phyloP scores from a whole-genome alignment of 805 yeast genomes.

The Saccharomycopsis javanensis region DNA sequence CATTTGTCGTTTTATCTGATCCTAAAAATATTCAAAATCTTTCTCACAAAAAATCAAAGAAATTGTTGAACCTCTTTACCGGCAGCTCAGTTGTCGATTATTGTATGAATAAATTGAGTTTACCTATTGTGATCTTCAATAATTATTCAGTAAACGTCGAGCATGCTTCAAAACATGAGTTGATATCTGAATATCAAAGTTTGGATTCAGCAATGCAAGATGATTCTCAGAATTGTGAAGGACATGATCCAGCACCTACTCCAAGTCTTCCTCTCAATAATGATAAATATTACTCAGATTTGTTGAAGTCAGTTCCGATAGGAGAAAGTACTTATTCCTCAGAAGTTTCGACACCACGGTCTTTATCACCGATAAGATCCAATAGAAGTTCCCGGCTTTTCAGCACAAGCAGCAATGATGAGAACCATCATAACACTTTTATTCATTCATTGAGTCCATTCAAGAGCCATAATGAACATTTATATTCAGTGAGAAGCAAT shows the following conservation, averaged over 20 bases:
- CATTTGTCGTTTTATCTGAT: slow-evolving; percentile 9
- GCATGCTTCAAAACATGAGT: neutral
- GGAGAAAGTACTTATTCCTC: neutral
- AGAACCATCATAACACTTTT: neutral
- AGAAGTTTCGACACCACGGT: neutral
- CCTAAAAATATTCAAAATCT: slow-evolving; percentile 3
- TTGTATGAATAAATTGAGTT: slow-evolving; percentile 13
- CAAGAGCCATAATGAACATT: neutral
- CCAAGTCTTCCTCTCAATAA: neutral
- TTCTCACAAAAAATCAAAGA: neutral
- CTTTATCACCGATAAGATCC: slow-evolving; percentile 7
- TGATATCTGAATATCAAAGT: neutral
- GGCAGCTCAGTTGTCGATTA: slow-evolving; percentile 4
- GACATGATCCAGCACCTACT: neutral
- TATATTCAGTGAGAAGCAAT: neutral
- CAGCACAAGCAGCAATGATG: neutral
- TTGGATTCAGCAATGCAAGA: neutral
- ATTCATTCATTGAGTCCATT: neutral
- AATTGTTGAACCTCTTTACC: slow-evolving; percentile 2
- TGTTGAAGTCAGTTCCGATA: slow-evolving; percentile 4
- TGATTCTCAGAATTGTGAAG: neutral
- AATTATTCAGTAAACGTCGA: neutral
- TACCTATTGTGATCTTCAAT: slow-evolving; percentile 13
- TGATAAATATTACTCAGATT: neutral
- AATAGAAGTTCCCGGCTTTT: neutral